Evolutionary conservation across 2,329 filamentous ascomycete species (phyloP).

Genomic region (Elsinoe arachidis): DNA sequence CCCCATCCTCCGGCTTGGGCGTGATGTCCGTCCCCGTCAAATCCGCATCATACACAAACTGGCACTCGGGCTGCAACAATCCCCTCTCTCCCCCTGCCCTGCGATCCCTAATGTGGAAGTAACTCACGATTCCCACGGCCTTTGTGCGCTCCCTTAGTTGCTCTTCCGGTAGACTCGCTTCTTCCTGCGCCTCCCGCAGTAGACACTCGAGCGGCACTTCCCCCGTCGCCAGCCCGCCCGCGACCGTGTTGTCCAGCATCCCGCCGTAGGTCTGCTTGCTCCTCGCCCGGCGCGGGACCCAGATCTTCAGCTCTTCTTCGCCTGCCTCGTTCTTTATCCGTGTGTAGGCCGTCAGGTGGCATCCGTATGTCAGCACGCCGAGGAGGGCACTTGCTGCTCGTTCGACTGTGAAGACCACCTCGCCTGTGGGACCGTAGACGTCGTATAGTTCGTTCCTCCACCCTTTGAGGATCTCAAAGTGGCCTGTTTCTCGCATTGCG

Average conservation of each 20-base stretch:
- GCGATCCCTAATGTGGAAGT: slow-evolving; percentile 70
- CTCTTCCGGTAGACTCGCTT: slow-evolving; percentile 67
- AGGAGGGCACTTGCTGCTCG: slow-evolving; percentile 65
- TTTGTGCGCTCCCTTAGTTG: slow-evolving; percentile 55
- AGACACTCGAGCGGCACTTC: slow-evolving; percentile 75
- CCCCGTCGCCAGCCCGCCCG: slow-evolving; percentile 71
- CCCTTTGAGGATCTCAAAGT: slow-evolving; percentile 65
- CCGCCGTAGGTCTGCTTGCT: slow-evolving; percentile 79
- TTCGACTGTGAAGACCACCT: slow-evolving; percentile 66
- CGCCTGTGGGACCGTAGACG: slow-evolving; percentile 54
- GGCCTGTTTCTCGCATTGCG: slow-evolving; percentile 60
- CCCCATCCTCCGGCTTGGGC: slow-evolving; percentile 73
- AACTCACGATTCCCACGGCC: slow-evolving; percentile 65
- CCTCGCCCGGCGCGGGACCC: slow-evolving; percentile 69
- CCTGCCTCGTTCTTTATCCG: slow-evolving; percentile 27
- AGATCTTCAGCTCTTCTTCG: slow-evolving; percentile 59
- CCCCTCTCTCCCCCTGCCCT: slow-evolving; percentile 71
- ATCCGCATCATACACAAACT: slow-evolving; percentile 86
- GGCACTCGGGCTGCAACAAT: slow-evolving; percentile 79
- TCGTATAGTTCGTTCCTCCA: slow-evolving; percentile 79
- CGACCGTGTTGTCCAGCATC: slow-evolving; percentile 94
- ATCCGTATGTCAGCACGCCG: slow-evolving; percentile 67
- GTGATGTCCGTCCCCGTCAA: slow-evolving; percentile 54
- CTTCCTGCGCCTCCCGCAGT: slow-evolving; percentile 78
- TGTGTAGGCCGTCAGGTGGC: slow-evolving; percentile 69